Base-by-base conservation (phyloP, 495 filamentous ascomycete genomes). In the Barbatosphaeria neglecta region DNA sequence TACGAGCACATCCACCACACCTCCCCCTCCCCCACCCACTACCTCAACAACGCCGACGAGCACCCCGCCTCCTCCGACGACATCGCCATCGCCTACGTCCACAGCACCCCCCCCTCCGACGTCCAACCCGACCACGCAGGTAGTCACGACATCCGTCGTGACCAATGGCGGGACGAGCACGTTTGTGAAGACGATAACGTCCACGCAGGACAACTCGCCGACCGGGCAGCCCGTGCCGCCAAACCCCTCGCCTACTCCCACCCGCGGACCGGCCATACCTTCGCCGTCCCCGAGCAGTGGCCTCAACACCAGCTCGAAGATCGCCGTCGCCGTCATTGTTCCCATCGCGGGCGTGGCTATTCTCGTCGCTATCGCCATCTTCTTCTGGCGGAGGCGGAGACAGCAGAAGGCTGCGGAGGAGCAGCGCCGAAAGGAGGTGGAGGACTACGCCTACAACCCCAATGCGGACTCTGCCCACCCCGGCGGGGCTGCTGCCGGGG, bases 401-500 rank as follows among this genome's bases (percentile, higher is more conserved):
- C 79, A 83, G 52, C 78, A 82, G 33, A 94, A 85, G 67, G 81
- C 82, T 37, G 82, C 79, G n/a, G 86, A 86, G 54, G 92, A 95
- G 51, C 78, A 87, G 43, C 75, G 92, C 44, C 76, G 89, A 45
- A 95, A 95, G 63, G 93, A 97, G 59, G 86, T 95, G 3, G 90
- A 96, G 60, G 92, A 96, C 54, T 96, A 96, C 60, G 83, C 82
- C 18, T 96, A 88, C 70, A 97, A 96, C 59, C 92, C 90, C 7
- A 97, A 96, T 64, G 78, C 87, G 46, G 90, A 95, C 57, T 89
- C 92, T 1, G 84, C 84, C 4, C 66, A 90, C 4, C 88, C 90
- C 18, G 74, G 73, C 4, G 71, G 86, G n/a, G 62, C 57, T 18
- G 68, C 64, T 5, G 76, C 72, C 4, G 66, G 90, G 3, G 87